Percentiles rank a stretch among this genome's conserved stretches.
These are phyloP conservation scores for Sporothrix brasiliensis DNA, from an alignment of 2,329 filamentous ascomycete genomes.

Conservation along the genomic window DNA sequence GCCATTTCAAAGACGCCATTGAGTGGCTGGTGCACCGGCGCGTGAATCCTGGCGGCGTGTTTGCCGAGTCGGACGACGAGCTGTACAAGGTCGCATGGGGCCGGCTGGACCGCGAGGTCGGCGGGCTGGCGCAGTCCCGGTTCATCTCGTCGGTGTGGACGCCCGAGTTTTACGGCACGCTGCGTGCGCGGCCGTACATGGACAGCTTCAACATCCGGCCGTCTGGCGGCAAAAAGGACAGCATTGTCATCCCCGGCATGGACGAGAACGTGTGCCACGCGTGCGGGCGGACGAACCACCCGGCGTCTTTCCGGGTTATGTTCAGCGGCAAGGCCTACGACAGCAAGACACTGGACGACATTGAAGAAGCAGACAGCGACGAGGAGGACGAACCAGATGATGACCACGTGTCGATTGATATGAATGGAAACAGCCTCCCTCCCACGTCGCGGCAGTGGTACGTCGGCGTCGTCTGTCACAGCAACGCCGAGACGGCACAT, in stretches of 20 bases:
- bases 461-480: conserved; percentile 48
- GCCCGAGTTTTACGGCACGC: conserved; percentile 63
- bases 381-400: conserved; percentile 41
- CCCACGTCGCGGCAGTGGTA: conserved; percentile 47
- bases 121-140: conserved; percentile 68
- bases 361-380: conserved; percentile 52
- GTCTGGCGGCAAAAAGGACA: conserved; percentile 31
- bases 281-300: conserved; percentile 70
- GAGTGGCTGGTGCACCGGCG: conserved; percentile 83
- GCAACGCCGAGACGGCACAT: conserved; percentile 68
- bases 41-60: conserved; percentile 65
- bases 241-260: conserved; percentile 5
- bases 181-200: conserved; percentile 67
- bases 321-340: conserved; percentile 70
- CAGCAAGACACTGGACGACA: conserved; percentile 64
- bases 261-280: conserved; percentile 62
- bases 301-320: conserved; percentile 64
- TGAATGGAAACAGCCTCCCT: conserved; percentile 46
- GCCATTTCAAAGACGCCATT: conserved; percentile 72
- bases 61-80: conserved; percentile 58
- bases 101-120: conserved; percentile 72
- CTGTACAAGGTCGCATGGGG: conserved; percentile 70
- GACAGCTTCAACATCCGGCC: conserved; percentile 51
- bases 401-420: conserved; percentile 44
- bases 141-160: conserved; percentile 74